Evolutionary conservation across 441 rosid species (phyloP), one percentile per base, ranked within the genome.

Genomic region (Aquilaria agallochum): DNA sequence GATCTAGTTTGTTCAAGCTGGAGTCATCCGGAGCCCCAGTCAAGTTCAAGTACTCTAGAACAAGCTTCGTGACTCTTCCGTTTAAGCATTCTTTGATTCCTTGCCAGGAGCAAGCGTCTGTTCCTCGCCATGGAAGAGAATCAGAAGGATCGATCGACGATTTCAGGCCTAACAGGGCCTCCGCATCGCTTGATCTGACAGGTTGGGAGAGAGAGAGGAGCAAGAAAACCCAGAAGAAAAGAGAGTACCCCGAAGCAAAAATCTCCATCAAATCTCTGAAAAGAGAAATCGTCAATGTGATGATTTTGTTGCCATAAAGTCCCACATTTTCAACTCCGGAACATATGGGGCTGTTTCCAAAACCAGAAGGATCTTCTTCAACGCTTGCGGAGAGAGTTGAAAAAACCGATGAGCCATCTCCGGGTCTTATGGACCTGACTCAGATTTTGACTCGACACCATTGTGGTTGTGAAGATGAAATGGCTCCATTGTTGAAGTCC

Each of bases 1-100:
- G 96, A 60, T 87, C 93, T 46, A 94, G 66, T 49, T 71, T 90
- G 51, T 82, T 89, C 50, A 90, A 36, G 59, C 59, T 71, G 58
- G 60, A 68, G 14, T 54, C 74, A 34, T 81, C 80, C 6, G 91
- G 70, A 55, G 79, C 64, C 14, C 98, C 96, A 0, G 74, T 78
- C 65, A 89, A 76, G 69, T 89, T 89, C 31, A 78, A 66, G 64
- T 68, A 64, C 82, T 90, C 95, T 0, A 90, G 77, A 7, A 94
- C 95, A 14, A 94, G 96, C 69, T 90, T 94, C 3, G 83, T 78
- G 31, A 94, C 90, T 72, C 95, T 79, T 30, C 95, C 93, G 9
- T 79, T 74, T 59, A 79, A 66, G 77, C 98, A 94, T 42, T 82
- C 85, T 66, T 68, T 76, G 67, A 94, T 75, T 7, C 98, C 98